These are phyloP conservation scores for Clonostachys byssicola DNA, from an alignment of 2,329 filamentous ascomycete species.

Conservation along the genomic window DNA sequence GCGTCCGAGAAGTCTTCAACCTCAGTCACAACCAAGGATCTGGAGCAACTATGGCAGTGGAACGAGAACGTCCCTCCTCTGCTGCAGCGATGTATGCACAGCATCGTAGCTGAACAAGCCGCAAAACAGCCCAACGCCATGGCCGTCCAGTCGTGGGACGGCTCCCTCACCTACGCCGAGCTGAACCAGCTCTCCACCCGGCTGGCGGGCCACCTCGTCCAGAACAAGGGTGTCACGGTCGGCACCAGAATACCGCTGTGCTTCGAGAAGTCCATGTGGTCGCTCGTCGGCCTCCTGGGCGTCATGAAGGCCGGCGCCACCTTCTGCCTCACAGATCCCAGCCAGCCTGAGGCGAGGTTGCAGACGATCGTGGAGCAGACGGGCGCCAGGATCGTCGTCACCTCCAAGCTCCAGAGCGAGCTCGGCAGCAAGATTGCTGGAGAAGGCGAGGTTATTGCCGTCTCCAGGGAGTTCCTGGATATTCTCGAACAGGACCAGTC, in stretches of 20 bases:
- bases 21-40: slow-evolving; percentile 18
- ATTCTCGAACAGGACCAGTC: slow-evolving; percentile 8
- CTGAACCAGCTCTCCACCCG: slow-evolving; percentile 34
- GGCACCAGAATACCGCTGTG: slow-evolving; percentile 43
- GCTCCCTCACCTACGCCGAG: slow-evolving; percentile 38
- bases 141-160: slow-evolving; percentile 47
- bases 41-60: slow-evolving; percentile 41
- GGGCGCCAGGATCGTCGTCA: slow-evolving; percentile 29
- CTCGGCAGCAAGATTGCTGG: slow-evolving; percentile 30
- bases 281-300: slow-evolving; percentile 36
- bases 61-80: slow-evolving; percentile 34
- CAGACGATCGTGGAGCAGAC: slow-evolving; percentile 39
- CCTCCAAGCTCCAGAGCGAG: slow-evolving; percentile 29
- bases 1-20: no score
- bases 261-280: slow-evolving; percentile 44
- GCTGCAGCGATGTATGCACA: slow-evolving; percentile 38
- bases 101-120: slow-evolving; percentile 35
- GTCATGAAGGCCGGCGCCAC: slow-evolving; percentile 44
- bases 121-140: slow-evolving; percentile 25
- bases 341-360: slow-evolving; percentile 38
- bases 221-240: slow-evolving; percentile 23
- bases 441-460: slow-evolving; percentile 22
- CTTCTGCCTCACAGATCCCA: slow-evolving; percentile 41
- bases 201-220: slow-evolving; percentile 30
- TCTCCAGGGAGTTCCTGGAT: slow-evolving; percentile 16